Evolutionary conservation across 345 rosid genomes (phyloP).

Genomic region (Eucalyptus erythrocorys): DNA sequence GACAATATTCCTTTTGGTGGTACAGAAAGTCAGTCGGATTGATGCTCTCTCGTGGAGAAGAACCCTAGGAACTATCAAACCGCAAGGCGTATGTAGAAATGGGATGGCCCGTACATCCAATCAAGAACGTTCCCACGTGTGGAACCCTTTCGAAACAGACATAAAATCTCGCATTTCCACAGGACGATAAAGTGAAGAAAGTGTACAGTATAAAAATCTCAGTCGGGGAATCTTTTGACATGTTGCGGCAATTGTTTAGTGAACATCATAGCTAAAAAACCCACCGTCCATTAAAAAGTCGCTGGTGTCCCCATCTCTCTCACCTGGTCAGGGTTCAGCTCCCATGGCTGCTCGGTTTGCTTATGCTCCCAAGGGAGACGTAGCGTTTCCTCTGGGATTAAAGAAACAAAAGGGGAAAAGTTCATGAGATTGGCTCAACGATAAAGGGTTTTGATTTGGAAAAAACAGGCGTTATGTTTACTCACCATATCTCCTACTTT

Average conservation of each 20-base stretch:
- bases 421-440: accelerated
- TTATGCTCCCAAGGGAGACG: neutral
- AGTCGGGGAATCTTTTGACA: neutral
- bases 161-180: neutral
- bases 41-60: neutral
- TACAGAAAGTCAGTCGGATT: neutral
- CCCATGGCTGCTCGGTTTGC: neutral
- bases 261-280: neutral
- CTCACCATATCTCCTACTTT: neutral
- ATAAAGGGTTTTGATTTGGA: neutral
- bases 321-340: neutral
- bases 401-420: neutral
- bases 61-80: neutral
- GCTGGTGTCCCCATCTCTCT: neutral
- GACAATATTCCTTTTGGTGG: neutral
- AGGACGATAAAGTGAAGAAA: neutral
- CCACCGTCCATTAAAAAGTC: neutral
- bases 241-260: neutral
- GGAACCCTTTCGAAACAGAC: neutral
- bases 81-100: no score
- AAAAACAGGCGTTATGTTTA: neutral
- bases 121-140: neutral
- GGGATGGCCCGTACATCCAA: neutral
- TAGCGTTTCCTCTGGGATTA: neutral
- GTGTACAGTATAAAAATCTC: neutral